phyloP scores from a whole-genome alignment of 441 rosid genomes.

The Brassica hybrid region DNA sequence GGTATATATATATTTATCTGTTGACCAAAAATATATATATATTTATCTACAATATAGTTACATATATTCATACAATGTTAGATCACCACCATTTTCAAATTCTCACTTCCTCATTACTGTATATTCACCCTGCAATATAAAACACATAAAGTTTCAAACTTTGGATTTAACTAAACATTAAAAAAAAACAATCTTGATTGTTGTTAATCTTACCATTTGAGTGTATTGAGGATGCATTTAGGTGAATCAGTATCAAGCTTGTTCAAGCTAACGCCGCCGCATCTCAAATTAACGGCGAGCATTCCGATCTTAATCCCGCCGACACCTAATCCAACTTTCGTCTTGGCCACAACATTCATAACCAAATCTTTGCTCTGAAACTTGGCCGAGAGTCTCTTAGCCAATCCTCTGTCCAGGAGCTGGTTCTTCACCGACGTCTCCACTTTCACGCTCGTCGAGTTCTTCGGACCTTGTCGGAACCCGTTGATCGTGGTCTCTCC shows the following conservation, averaged over 20 bases:
- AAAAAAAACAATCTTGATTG: background rate
- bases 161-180: background rate
- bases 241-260: constrained; percentile 56
- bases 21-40: background rate
- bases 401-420: constrained; percentile 44
- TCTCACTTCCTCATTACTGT: constrained; percentile 9
- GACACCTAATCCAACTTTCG: constrained; percentile 51
- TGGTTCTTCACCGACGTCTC: constrained; percentile 49
- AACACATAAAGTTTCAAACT: background rate
- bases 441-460: constrained; percentile 56
- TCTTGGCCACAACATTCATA: constrained; percentile 55
- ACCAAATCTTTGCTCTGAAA: constrained; percentile 46
- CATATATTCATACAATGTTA: constrained; percentile 18
- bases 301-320: constrained; percentile 50
- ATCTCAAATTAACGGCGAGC: constrained; percentile 51
- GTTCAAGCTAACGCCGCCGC: constrained; percentile 54
- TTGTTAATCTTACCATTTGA: constrained; percentile 50
- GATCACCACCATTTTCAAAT: background rate
- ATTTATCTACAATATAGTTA: constrained; percentile 31
- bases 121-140: constrained; percentile 38
- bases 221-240: constrained; percentile 53
- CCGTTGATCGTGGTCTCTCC: constrained; percentile 47
- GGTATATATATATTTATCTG: no score
- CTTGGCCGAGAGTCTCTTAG: constrained; percentile 41
- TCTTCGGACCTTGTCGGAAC: constrained; percentile 52